Base-by-base conservation (phyloP, 257 asterid species). In the Jasminum sambac region DNA sequence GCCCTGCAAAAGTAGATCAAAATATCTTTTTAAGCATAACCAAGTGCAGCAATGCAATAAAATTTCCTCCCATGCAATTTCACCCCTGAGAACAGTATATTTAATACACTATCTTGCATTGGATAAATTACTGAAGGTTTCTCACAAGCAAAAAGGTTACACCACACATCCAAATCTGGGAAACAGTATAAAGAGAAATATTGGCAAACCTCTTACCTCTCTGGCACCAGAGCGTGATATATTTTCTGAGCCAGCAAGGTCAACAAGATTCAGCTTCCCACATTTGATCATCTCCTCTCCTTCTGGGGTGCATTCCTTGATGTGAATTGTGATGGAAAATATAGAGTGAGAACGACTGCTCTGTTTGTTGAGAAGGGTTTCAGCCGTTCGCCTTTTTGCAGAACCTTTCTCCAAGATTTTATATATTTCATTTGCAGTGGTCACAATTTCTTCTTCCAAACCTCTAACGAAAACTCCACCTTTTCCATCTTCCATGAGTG, bases 261-360 rank as follows among this genome's bases (percentile, higher is more conserved):
- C 99, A 72, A 95, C 98, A 36, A 95, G 91, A 85, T 95, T 95
- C 74, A 95, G 84, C 87, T 95, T 95, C 81, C 99, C 99, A 74
- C 90, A 88, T 81, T 89, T 95, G 79, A 95, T 89, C 97, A 95
- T 85, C 78, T 95, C 99, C 76, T 95, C 98, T 73, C 99, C 99
- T 79, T 95, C 99, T 61, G 97, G 98, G 65, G 99, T 95, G 67
- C 88, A 82, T 81, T 95, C 99, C 85, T 91, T 95, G 75, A 91
- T 95, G 85, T 95, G 99, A 71, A 95, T 95, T 25, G 98, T 95
- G 78, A 91, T 89, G 7, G 98, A 91, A 78, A 95, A 95, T 39
- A 95, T 88, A 1, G 99, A 95, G 80, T 95, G 99, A 69, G 99
- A 95, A 52, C 99, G 99, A 73, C 99, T 95, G 73, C 99, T 95